Base-by-base conservation (phyloP, 2,329 filamentous ascomycete species). In the Myriosclerotinia scirpicola region DNA sequence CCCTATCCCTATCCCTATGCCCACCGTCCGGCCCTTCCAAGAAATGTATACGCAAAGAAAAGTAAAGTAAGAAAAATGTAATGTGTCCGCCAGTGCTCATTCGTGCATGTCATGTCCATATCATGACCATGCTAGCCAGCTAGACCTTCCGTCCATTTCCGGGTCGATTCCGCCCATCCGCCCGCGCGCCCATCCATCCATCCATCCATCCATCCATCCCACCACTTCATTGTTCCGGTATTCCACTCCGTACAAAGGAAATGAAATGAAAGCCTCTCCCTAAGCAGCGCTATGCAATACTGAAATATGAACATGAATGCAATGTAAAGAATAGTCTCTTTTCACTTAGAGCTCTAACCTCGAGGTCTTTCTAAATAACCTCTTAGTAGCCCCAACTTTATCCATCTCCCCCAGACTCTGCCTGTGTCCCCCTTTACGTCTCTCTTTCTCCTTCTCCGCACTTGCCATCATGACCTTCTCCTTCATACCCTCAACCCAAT, bases 401-500 rank as follows among this genome's bases (percentile, higher is more conserved):
- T 89, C 88, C 71, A 93, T 78, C 70, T 92, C 88, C 26, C 87
- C 88, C 77, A 92, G 90, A 62, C 70, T 71, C 4, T 68, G 67
- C 52, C 66, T 68, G 8, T 68, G 60, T 58, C 64, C 69, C 69
- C 71, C 53, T 70, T 70, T 68, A 4, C 70, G 72, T 66, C 60
- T 71, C 34, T 69, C 68, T 70, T 75, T 78, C 69, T 79, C 78
- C 73, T 80, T 79, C 76, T 87, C 87, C 66, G 85, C 85, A 74
- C 88, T 91, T 68, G 87, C 90, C 56, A 87, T 83, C 67, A 89
- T 85, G 52, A 93, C 91, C 75, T 91, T 90, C 74, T 91, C 89
- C 79, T 92, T 89, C 80, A 95, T 90, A 69, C 87, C 91, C 77
- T 93, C 89, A 12, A 95, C 90, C 91, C 91, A 95, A 50, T 88